Conservation (phyloP, 805 yeast genomes). For the Tetrapisispora iriomotensis region DNA sequence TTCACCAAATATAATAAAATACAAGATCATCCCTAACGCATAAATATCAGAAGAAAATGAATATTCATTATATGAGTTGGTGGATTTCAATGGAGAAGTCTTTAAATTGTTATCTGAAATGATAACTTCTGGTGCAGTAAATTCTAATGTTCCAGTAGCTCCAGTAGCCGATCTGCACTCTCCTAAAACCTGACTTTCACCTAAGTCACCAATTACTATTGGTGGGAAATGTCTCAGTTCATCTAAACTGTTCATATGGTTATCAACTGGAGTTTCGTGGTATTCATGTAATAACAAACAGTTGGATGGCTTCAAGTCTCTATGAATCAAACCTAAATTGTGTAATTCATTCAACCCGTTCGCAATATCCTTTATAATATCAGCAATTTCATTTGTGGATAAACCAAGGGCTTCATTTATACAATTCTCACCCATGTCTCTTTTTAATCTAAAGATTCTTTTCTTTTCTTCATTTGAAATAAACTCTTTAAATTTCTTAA, state of each 20-base stretch:
- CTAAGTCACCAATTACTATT: constrained; percentile 80
- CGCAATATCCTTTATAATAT: constrained; percentile 57
- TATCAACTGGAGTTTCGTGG: constrained; percentile 13
- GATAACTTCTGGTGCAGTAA: constrained; percentile 77
- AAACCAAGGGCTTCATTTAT: constrained; percentile 26
- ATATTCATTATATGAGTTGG: constrained; percentile 40
- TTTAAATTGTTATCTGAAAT: constrained; percentile 9
- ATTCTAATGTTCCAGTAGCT: constrained; percentile 80
- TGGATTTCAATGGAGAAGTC: neutral
- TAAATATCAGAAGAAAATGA: constrained; percentile 69
- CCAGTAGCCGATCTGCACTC: constrained; percentile 61
- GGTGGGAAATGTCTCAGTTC: constrained; percentile 39
- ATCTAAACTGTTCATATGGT: constrained; percentile 1
- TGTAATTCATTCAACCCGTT: constrained; percentile 68
- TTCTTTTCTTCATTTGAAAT: constrained; percentile 32
- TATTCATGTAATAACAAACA: constrained; percentile 44
- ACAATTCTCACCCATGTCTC: constrained; percentile 1
- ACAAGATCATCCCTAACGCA: constrained; percentile 74
- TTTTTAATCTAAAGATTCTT: constrained; percentile 21
- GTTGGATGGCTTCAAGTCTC: constrained; percentile 85
- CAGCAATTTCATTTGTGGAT: constrained; percentile 50
- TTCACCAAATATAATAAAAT: constrained; percentile 59
- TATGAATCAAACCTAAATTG: constrained; percentile 64
- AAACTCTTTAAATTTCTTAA: constrained; percentile 26
- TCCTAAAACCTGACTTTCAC: constrained; percentile 76